Evolutionary conservation across 2,329 filamentous ascomycete genomes (phyloP), one percentile per base, ranked within the genome.

Genomic region (Pseudogymnoascus sp.): DNA sequence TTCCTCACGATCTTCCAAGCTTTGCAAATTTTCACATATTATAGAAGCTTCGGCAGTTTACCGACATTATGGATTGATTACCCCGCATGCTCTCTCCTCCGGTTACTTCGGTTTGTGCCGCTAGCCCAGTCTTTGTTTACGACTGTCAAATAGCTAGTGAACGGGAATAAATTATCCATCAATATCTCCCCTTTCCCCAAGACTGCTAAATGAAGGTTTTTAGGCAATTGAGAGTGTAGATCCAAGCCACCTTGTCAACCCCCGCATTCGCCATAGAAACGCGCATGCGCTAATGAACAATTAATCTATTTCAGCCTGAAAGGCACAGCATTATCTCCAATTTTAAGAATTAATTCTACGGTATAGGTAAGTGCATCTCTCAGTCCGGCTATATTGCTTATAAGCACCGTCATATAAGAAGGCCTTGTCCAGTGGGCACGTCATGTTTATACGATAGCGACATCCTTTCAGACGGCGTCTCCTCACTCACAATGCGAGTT

Each of bases 211-310:
- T 53, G 9, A 11, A 53, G 12, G 15, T 33, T 53, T 53, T 18
- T 53, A 53, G 47, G 47, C 25, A 33, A 30, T 53, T 33, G 25
- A 18, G 47, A 7, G 18, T 53, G 47, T 18, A 18, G 47, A 53
- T 53, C 47, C n/a, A 12, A 33, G 15, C 47, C 12, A 18, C 25
- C 25, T 15, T 15, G 25, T 14, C 1, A 53, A 33, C 15, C 47
- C 47, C 47, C 47, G 47, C 47, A 53, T 53, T 53, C 47, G n/a
- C 25, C 47, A 53, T 53, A 28, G 25, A 53, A 50, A 18, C 2
- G 25, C 25, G 25, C 25, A 53, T 20, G n/a, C 47, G n/a, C n/a
- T 15, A 33, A 53, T 33, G n/a, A 12, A 18, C 47, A 53, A 11
- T 30, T 53, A 53, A 53, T 33, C 18, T 53, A 53, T 28, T 30